These are phyloP conservation scores for Iberis amara DNA, from an alignment of 441 rosid genomes.

Conservation along the genomic window DNA sequence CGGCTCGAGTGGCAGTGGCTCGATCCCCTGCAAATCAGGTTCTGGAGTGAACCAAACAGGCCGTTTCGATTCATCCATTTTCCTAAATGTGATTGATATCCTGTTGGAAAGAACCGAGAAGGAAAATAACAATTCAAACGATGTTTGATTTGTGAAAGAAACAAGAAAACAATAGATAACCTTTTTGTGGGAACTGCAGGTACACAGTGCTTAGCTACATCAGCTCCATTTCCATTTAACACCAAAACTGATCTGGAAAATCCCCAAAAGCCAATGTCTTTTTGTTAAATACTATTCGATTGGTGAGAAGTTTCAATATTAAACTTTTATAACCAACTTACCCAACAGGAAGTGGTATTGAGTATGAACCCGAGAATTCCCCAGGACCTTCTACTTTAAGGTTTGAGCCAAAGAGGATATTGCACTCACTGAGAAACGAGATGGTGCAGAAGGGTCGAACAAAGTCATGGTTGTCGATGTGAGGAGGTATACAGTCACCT, in stretches of 20 bases:
- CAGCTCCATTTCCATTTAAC: constrained; percentile 63
- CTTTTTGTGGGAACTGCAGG: constrained; percentile 58
- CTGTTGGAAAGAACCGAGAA: constrained; percentile 21
- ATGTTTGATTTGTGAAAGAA: neutral
- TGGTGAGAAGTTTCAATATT: neutral
- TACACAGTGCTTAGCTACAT: constrained; percentile 62
- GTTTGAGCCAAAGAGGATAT: constrained; percentile 53
- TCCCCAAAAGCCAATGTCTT: neutral
- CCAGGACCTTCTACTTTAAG: constrained; percentile 47
- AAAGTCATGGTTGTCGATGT: constrained; percentile 62
- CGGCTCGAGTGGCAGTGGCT: constrained; percentile 29
- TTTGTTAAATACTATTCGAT: neutral
- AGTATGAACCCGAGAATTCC: constrained; percentile 49
- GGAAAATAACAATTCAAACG: neutral
- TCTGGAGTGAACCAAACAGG: constrained; percentile 48
- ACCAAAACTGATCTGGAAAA: constrained; percentile 55
- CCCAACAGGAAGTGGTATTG: constrained; percentile 59
- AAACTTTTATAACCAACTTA: constrained; percentile 21
- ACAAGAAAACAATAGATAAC: constrained; percentile 21
- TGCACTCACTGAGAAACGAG: constrained; percentile 49
- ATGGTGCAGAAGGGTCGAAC: constrained; percentile 61
- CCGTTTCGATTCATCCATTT: constrained; percentile 51
- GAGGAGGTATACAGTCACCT: constrained; percentile 76
- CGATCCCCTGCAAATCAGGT: constrained; percentile 40
- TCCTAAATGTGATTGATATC: constrained; percentile 63